Evolutionary conservation across 129 eudicot genomes (phyloP), one percentile per base, ranked within the genome.

Genomic region (Artemisia annua): DNA sequence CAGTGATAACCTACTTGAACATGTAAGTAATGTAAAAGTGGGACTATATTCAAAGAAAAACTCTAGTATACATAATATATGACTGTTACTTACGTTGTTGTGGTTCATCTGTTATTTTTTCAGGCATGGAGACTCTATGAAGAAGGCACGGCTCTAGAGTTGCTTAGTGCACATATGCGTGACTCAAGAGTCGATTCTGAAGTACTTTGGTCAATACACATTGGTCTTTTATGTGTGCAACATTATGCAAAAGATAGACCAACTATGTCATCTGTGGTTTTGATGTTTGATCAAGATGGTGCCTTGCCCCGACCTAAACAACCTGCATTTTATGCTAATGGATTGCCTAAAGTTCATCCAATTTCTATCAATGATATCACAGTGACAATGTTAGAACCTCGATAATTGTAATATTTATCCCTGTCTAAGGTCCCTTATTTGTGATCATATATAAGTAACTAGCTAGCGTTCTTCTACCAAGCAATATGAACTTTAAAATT

Each of bases 161-260:
- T 79, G 63, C n/a, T 78, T 66, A 62, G 53, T 71, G 19, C 48
- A 26, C n/a, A 65, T 72, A 32, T 71, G 66, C 32, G 20, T 16
- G 30, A 72, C 63, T 26, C 55, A 11, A 32, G 28, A 13, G 14
- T 16, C 1, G 69, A 59, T 15, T 44, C 20, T 22, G 77, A 74
- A 48, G 74, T 66, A 7, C 10, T 57, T 3, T 52, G 56, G 17
- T 28, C 71, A n/a, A 78, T 62, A 70, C 77, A 74, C 9, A 55
- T 80, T 1, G 84, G 84, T 43, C 53, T 80, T 11, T 69, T 76
- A 66, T 80, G 84, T 7, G 75, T 80, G 57, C 80, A 75, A 24
- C 69, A 75, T 26, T 51, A 39, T 32, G 35, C 80, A 13, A 53
- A 53, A 8, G 74, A 80, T 46, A 63, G 84, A 19, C 84, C 84